Conservation (phyloP, 805 yeast species). For the Wickerhamomyces alni region DNA sequence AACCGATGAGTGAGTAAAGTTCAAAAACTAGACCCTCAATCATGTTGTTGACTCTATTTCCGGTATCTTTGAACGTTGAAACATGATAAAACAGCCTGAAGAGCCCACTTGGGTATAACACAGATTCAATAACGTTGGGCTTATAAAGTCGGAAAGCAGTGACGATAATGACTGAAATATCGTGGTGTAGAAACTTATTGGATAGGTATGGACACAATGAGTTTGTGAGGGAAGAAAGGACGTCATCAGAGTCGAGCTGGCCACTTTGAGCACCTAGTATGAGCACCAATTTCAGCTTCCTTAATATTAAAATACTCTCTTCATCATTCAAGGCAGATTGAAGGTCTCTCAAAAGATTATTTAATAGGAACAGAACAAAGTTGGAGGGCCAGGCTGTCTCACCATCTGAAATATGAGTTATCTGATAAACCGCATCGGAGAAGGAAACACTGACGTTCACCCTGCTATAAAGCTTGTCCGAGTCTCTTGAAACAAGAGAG, state of each 20-base stretch:
- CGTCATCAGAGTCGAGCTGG: constrained; percentile 7
- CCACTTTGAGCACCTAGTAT: constrained; percentile 18
- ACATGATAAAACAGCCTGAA: constrained; percentile 17
- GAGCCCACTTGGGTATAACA: constrained; percentile 11
- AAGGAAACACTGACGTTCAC: constrained; percentile 7
- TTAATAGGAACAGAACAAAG: constrained; percentile 31
- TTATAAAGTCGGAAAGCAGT: constrained; percentile 12
- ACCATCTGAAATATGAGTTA: constrained; percentile 4
- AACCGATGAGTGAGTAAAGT: constrained; percentile 1
- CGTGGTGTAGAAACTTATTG: constrained; percentile 16
- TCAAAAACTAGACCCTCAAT: constrained; percentile 1
- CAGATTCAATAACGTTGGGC: constrained; percentile 1
- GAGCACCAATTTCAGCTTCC: constrained; percentile 34
- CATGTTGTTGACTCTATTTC: neutral
- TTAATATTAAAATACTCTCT: constrained; percentile 22
- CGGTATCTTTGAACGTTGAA: constrained; percentile 2
- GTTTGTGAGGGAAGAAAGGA: constrained; percentile 18
- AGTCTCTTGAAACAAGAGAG: constrained; percentile 1
- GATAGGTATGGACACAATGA: constrained; percentile 13
- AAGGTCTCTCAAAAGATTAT: constrained; percentile 27
- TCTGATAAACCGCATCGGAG: constrained; percentile 12
- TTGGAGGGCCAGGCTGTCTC: constrained; percentile 30
- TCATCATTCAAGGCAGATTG: constrained; percentile 16
- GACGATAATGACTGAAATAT: constrained; percentile 23
- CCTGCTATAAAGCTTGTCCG: constrained; percentile 6